Conservation (phyloP, 805 yeast genomes). For the Schwanniomyces yamadae region DNA sequence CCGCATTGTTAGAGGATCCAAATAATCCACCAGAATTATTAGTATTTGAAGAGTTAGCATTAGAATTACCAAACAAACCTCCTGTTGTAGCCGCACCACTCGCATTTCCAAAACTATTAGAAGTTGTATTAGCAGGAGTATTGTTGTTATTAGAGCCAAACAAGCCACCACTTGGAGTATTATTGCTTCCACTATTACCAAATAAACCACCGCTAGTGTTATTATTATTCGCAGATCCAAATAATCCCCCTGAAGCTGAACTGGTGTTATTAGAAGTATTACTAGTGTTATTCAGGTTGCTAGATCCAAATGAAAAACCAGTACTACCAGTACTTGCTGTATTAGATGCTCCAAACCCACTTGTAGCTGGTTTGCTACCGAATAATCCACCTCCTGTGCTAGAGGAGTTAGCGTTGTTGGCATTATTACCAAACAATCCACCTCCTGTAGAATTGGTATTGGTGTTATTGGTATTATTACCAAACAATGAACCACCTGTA, state of each 20-base stretch:
- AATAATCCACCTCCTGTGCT: slow-evolving; percentile 8
- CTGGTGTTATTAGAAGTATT: slow-evolving; percentile 1
- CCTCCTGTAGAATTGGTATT: slow-evolving; percentile 5
- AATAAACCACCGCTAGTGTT: slow-evolving; percentile 5
- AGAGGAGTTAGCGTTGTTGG: slow-evolving; percentile 2
- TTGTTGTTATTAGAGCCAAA: slow-evolving; percentile 12
- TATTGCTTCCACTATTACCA: slow-evolving; percentile 5
- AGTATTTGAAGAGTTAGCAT: slow-evolving; percentile 4
- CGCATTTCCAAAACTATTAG: slow-evolving; percentile 2
- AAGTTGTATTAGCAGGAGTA: neutral
- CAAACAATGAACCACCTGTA: slow-evolving; percentile 6
- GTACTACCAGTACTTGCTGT: slow-evolving; percentile 1
- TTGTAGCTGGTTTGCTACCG: slow-evolving; percentile 7
- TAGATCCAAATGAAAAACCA: slow-evolving; percentile 7
- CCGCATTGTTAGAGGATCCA: slow-evolving; percentile 7
- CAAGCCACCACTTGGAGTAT: slow-evolving; percentile 12
- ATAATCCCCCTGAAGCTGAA: slow-evolving; percentile 16
- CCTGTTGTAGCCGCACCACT: slow-evolving; percentile 8
- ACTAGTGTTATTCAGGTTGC: neutral
- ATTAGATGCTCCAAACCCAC: slow-evolving; percentile 3
- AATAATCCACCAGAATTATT: slow-evolving; percentile 5
- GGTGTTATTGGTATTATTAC: slow-evolving; percentile 1
- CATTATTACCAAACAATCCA: slow-evolving; percentile 3
- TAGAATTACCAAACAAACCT: slow-evolving; percentile 16
- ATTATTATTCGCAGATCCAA: slow-evolving; percentile 13